Percentiles rank a stretch among this genome's conserved stretches.
Evolutionary conservation across 2,329 filamentous ascomycete genomes (phyloP).

Genomic region (Nemania sp.): DNA sequence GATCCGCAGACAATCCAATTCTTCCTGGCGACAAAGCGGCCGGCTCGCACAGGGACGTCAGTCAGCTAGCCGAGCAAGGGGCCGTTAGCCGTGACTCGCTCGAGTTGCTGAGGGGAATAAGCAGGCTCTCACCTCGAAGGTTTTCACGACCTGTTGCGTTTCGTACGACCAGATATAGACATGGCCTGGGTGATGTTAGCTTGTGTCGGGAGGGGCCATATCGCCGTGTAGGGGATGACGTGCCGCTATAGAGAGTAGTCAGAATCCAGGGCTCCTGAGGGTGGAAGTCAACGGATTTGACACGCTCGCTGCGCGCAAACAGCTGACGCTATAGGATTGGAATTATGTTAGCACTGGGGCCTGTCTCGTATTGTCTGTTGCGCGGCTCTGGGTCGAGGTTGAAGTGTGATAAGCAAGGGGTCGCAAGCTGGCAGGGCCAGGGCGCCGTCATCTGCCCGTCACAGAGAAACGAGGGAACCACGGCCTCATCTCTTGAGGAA

Average conservation of each 20-base stretch:
- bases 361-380: neutral
- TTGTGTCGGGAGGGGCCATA: conserved; percentile 16
- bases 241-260: conserved; percentile 95
- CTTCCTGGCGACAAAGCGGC: conserved; percentile 95
- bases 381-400: neutral
- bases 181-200: conserved; percentile 66
- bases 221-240: conserved; percentile 42
- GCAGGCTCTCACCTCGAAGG: conserved; percentile 67
- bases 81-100: neutral
- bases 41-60: conserved; percentile 95
- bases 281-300: conserved; percentile 96
- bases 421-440: neutral
- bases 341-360: conserved; percentile 20
- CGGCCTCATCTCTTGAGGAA: neutral
- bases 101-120: neutral
- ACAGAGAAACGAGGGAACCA: neutral
- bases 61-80: conserved; percentile 61
- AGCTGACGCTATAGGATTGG: conserved; percentile 67
- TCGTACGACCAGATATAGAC: conserved; percentile 99
- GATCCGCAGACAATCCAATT: conserved; percentile 98
- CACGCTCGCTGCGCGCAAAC: conserved; percentile 89
- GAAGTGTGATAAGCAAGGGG: neutral
- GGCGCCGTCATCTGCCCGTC: neutral
- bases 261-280: conserved; percentile 96
- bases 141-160: conserved; percentile 96